A percentile compares a stretch with the other conserved stretches of the same genome.
These are phyloP conservation scores for Allium sativum DNA, from an alignment of 106 monocot genomes.

Conservation along the genomic window DNA sequence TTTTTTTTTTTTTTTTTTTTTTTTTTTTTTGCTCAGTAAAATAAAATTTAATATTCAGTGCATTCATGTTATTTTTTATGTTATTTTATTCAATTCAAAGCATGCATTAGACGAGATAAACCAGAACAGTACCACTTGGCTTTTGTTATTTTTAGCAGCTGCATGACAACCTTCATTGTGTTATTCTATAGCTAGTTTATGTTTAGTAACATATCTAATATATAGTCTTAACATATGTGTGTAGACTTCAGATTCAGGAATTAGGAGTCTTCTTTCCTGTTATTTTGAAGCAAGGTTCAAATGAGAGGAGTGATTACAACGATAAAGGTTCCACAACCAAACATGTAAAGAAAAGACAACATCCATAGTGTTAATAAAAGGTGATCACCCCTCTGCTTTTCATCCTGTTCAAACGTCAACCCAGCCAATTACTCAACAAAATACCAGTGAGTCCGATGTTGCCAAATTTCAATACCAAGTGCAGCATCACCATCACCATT, in stretches of 20 bases:
- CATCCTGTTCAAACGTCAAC: conserved; percentile 23
- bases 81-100: too few species aligned
- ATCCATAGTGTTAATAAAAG: conserved; percentile 21
- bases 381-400: conserved; percentile 38
- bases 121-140: too few species aligned
- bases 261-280: background rate
- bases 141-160: too few species aligned
- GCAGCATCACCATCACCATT: conserved; percentile 60
- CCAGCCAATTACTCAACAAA: conserved; percentile 23
- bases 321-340: conserved; percentile 64
- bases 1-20: too few species aligned
- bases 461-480: conserved; percentile 33
- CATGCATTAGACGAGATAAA: too few species aligned
- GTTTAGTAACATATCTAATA: too few species aligned
- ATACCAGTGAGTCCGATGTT: conserved; percentile 19
- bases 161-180: too few species aligned
- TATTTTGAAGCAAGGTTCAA: conserved; percentile 45
- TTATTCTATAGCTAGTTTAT: too few species aligned
- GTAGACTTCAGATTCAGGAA: too few species aligned
- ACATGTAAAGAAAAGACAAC: conserved; percentile 28
- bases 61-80: too few species aligned
- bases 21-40: background rate
- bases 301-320: conserved; percentile 55
- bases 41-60: too few species aligned
- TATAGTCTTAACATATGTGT: too few species aligned